These are phyloP conservation scores for Paraglomus brasilianum DNA, from an alignment of 192 early-diverging fungal genomes.

Conservation along the genomic window DNA sequence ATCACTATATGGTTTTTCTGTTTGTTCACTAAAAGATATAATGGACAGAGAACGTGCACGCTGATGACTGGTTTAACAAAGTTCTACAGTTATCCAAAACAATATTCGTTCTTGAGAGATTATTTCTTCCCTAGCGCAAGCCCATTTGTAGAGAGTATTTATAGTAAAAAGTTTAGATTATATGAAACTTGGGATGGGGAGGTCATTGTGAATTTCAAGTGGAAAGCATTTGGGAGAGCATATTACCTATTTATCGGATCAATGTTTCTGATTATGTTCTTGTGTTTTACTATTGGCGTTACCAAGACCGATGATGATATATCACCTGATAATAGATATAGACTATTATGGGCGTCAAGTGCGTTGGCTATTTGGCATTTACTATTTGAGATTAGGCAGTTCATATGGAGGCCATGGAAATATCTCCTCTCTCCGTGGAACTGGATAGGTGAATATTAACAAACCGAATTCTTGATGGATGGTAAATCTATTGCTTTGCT, in stretches of 20 bases:
- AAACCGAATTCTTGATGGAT: background rate
- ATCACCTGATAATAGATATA: too few relatives aligned
- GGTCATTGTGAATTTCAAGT: background rate
- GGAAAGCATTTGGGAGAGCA: background rate
- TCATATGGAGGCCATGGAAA: background rate
- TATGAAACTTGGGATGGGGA: slow-evolving; percentile 1
- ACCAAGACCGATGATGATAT: background rate
- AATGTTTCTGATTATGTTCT: background rate
- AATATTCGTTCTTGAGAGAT: background rate
- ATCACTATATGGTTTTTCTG: too few relatives aligned
- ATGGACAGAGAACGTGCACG: too few relatives aligned
- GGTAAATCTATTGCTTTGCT: too few relatives aligned
- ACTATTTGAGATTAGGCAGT: background rate
- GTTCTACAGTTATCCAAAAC: background rate
- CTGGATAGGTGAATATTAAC: background rate
- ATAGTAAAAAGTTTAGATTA: background rate
- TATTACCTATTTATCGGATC: background rate
- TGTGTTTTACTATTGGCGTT: background rate
- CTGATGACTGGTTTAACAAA: background rate
- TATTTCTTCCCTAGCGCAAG: background rate
- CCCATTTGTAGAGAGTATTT: background rate
- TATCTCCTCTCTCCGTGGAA: background rate
- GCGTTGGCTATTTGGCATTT: background rate
- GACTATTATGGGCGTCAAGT: background rate
- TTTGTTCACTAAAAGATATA: too few relatives aligned